Evolutionary conservation across 2,329 filamentous ascomycete genomes (phyloP), one percentile per base, ranked within the genome.

Genomic region (Apiospora rasikravindrae): DNA sequence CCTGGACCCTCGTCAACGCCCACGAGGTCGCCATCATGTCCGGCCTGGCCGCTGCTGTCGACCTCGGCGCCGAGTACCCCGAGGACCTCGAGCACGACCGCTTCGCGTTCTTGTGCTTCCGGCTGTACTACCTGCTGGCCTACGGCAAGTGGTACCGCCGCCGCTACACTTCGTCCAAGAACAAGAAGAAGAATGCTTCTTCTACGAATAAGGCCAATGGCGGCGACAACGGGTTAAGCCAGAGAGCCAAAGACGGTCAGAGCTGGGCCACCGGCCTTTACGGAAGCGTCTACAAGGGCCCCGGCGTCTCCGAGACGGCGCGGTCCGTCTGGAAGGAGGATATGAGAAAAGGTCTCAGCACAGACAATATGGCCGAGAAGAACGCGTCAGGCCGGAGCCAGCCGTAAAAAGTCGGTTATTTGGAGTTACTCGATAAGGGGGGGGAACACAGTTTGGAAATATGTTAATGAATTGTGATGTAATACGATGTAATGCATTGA

Each of bases 21-120:
- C 89, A 93, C 77, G 92, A 93, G 78, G 86, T 91, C 19, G 91
- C 92, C 16, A 88, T 91, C 72, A 89, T 93, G 74, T 89, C 87
- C 47, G 91, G 91, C 1, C 89, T 93, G 69, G 90, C 90, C 3
- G 91, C 91, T 1, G 92, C 91, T 0, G 90, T 92, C 26, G 89
- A 91, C 73, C 82, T 93, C 16, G 92, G 92, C 1, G 91, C 91
- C 0, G 82, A 82, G 8, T 93, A 93, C 76, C 89, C 89, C 0
- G 87, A 86, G 73, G 90, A 91, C 75, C 77, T 92, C 1, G 90
- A 91, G 80, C 80, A 88, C n/a, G 90, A 91, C 73, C 84, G 82
- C 70, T 92, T 90, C 76, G 88, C 90, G 0, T 84, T 92, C 71
- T 76, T 91, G 72, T 85, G 86, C 67, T 92, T 92, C 76, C 79